Conservation (phyloP, 176 grass and related monocot species). For the Lolium multiflorum region DNA sequence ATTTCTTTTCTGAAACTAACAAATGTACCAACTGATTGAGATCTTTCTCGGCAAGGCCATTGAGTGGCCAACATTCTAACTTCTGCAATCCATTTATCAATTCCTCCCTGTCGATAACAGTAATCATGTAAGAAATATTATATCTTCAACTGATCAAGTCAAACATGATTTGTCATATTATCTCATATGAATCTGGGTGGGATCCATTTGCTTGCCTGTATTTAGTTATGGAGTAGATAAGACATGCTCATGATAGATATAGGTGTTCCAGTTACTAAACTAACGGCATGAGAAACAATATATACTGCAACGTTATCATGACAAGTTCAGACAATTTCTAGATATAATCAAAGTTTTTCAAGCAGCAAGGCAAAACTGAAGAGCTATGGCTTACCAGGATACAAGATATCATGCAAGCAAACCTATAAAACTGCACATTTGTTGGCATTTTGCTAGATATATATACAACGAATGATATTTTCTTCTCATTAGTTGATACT, state of each 20-base stretch:
- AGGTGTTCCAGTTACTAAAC: slow-evolving; percentile 27
- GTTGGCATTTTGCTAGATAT: not conserved
- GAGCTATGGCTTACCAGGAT: slow-evolving; percentile 6
- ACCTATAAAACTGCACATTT: slow-evolving; percentile 32
- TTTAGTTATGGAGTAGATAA: slow-evolving; percentile 15
- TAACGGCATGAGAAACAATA: slow-evolving; percentile 26
- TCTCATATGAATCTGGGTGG: slow-evolving; percentile 10
- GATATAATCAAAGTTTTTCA: slow-evolving; percentile 17
- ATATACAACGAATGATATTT: slow-evolving; percentile 27
- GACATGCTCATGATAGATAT: slow-evolving; percentile 17
- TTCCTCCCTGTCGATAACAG: slow-evolving; percentile 54
- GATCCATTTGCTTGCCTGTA: slow-evolving; percentile 11
- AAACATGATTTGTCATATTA: slow-evolving; percentile 29
- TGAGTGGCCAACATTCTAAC: slow-evolving; percentile 59
- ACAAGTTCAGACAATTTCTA: slow-evolving; percentile 15
- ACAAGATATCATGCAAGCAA: slow-evolving; percentile 30
- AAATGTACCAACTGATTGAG: slow-evolving; percentile 53
- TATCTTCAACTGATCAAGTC: slow-evolving; percentile 1
- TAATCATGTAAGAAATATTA: slow-evolving; percentile 41
- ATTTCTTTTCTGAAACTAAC: slow-evolving; percentile 79
- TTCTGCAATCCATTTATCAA: slow-evolving; percentile 50
- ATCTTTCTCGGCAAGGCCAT: slow-evolving; percentile 55
- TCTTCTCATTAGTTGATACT: slow-evolving; percentile 27
- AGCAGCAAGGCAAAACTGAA: slow-evolving; percentile 23
- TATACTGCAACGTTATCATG: slow-evolving; percentile 20